These are phyloP conservation scores for Blumeriella jaapii DNA, from an alignment of 2,329 filamentous ascomycete species.

Conservation along the genomic window DNA sequence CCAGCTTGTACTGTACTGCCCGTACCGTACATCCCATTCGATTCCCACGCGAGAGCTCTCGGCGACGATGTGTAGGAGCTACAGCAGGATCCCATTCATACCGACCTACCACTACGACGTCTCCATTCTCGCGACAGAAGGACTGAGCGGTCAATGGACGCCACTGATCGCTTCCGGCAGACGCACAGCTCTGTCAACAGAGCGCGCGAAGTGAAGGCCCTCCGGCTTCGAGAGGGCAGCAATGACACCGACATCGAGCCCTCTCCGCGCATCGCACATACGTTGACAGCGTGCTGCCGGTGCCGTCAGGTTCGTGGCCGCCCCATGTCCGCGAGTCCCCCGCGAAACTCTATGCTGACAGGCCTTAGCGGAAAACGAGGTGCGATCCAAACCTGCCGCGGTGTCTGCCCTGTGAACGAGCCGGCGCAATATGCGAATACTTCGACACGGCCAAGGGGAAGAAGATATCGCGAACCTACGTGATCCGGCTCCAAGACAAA, in stretches of 20 bases:
- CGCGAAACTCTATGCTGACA: slow-evolving; percentile 10
- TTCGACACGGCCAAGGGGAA: slow-evolving; percentile 79
- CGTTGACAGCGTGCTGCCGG: slow-evolving; percentile 67
- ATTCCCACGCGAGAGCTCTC: too few relatives aligned
- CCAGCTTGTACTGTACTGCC: too few relatives aligned
- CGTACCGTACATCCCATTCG: too few relatives aligned
- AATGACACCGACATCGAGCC: slow-evolving; percentile 38
- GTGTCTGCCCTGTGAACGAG: slow-evolving; percentile 86
- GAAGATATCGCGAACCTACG: slow-evolving; percentile 83
- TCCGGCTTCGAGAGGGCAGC: slow-evolving; percentile 24
- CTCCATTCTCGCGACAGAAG: too few relatives aligned
- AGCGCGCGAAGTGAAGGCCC: slow-evolving; percentile 24
- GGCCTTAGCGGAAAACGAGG: slow-evolving; percentile 67
- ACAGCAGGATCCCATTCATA: slow-evolving; percentile 7
- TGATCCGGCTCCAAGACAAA: slow-evolving; percentile 80
- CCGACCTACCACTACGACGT: too few relatives aligned
- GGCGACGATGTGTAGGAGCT: too few relatives aligned
- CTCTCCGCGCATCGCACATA: slow-evolving; percentile 59
- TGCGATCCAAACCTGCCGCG: slow-evolving; percentile 88
- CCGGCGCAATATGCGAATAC: slow-evolving; percentile 87
- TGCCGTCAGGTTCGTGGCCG: slow-evolving; percentile 56
- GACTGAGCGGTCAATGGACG: slow-evolving; percentile 46
- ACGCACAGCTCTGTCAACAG: slow-evolving; percentile 34
- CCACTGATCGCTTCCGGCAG: slow-evolving; percentile 47
- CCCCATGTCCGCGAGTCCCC: not conserved